Evolutionary conservation across 2,329 filamentous ascomycete genomes (phyloP).

Genomic region (Verticillium albo-atrum): DNA sequence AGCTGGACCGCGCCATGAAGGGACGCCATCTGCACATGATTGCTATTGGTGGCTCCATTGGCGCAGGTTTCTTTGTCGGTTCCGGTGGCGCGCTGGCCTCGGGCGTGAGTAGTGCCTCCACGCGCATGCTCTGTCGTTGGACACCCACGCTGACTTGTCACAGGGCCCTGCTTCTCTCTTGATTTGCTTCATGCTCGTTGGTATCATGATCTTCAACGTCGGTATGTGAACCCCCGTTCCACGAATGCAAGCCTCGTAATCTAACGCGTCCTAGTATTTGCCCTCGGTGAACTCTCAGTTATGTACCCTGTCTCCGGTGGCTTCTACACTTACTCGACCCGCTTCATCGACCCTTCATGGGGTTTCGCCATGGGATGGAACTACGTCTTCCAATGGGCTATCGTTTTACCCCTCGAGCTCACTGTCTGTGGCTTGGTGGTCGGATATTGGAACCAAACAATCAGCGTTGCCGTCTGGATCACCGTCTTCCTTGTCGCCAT

Average conservation of each 20-base stretch:
- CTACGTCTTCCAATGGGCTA: conserved; percentile 42
- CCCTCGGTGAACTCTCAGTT: conserved; percentile 53
- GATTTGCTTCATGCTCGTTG: conserved; percentile 42
- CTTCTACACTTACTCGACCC: conserved; percentile 52
- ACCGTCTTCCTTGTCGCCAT: conserved; percentile 45
- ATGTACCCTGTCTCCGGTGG: conserved; percentile 53
- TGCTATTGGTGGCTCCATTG: conserved; percentile 48
- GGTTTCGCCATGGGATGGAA: conserved; percentile 48
- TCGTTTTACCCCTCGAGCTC: conserved; percentile 42
- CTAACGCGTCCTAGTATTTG: conserved; percentile 37
- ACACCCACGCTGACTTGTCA: background rate
- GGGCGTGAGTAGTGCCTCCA: conserved; percentile 30
- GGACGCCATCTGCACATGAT: conserved; percentile 47
- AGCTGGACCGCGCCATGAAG: conserved; percentile 31
- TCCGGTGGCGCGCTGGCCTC: conserved; percentile 44
- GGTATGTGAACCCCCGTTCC: conserved; percentile 13
- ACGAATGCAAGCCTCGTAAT: background rate
- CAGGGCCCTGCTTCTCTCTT: conserved; percentile 29
- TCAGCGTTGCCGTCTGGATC: conserved; percentile 48
- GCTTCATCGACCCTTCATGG: conserved; percentile 55
- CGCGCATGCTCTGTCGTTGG: background rate
- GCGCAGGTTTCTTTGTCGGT: conserved; percentile 59
- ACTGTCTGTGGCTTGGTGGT: conserved; percentile 46
- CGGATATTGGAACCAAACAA: conserved; percentile 35
- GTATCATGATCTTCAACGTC: conserved; percentile 50